Conservation (phyloP, 2,329 filamentous ascomycete genomes). For the Calonectria pteridis region DNA sequence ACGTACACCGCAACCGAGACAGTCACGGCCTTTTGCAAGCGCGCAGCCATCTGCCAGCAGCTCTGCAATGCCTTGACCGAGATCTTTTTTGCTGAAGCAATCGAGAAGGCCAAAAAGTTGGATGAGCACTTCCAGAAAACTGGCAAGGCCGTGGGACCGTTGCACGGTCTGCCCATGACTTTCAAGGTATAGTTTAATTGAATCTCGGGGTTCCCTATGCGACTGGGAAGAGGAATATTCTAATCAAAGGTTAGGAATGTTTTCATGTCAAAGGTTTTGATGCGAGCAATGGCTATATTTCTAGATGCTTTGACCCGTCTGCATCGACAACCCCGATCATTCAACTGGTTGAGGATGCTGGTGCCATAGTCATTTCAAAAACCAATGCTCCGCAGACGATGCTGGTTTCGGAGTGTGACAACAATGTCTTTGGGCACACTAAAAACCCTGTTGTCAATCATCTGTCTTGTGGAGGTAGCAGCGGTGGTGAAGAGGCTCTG, state of each 20-base stretch:
- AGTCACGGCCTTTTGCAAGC: constrained; percentile 11
- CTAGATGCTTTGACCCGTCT: background rate
- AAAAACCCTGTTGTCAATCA: background rate
- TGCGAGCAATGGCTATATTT: background rate
- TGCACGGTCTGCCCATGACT: background rate
- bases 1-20: background rate
- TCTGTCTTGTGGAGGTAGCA: background rate
- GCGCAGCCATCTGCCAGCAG: constrained; percentile 6
- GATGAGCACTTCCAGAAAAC: background rate
- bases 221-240: background rate
- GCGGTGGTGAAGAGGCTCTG: background rate
- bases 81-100: background rate
- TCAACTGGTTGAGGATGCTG: background rate
- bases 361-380: background rate
- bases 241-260: background rate
- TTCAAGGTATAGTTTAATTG: background rate
- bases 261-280: background rate
- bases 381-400: background rate
- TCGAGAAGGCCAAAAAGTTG: background rate
- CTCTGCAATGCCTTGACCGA: constrained; percentile 8
- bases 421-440: background rate
- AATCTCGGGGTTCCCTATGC: background rate
- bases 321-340: background rate
- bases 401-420: background rate
- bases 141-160: background rate